Evolutionary conservation across 352 stramenopile species (phyloP).

Genomic region (Blastocystis sp.): DNA sequence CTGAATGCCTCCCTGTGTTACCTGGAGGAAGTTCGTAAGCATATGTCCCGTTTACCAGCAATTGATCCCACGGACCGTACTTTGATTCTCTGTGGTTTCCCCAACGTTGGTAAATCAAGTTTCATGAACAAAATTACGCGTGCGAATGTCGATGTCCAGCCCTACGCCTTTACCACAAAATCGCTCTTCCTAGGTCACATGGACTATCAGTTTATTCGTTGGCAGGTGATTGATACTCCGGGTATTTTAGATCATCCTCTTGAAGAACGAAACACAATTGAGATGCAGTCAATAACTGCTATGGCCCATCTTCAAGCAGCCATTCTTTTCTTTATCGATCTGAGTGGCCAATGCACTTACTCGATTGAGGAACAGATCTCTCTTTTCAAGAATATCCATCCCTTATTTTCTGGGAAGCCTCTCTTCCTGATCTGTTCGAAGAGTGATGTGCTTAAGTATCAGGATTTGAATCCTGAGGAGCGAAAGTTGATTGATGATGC

Average conservation of each 20-base stretch:
- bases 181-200: conserved; percentile 98
- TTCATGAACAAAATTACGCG: conserved; percentile 99
- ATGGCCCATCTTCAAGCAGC: conserved; percentile 96
- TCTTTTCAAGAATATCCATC: conserved; percentile 94
- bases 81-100: conserved; percentile 94
- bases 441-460: conserved; percentile 91
- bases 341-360: conserved; percentile 98
- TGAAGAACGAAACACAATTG: conserved; percentile 98
- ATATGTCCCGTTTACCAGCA: conserved; percentile 94
- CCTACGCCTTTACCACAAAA: conserved; percentile 99
- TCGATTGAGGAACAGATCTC: conserved; percentile 94
- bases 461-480: conserved; percentile 79
- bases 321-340: conserved; percentile 99
- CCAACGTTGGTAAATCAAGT: conserved; percentile 99
- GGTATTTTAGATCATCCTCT: conserved; percentile 98
- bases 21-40: conserved; percentile 92
- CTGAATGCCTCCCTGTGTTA: conserved; percentile 97
- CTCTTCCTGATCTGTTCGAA: conserved; percentile 98
- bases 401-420: conserved; percentile 98
- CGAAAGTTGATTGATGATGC: conserved; percentile 77
- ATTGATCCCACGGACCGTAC: conserved; percentile 98
- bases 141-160: conserved; percentile 98
- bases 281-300: conserved; percentile 99
- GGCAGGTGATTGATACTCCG: conserved; percentile 97
- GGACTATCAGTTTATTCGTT: conserved; percentile 98